Evolutionary conservation across 78 protist genomes (phyloP).

Genomic region (Tieghemostelium lacteum): DNA sequence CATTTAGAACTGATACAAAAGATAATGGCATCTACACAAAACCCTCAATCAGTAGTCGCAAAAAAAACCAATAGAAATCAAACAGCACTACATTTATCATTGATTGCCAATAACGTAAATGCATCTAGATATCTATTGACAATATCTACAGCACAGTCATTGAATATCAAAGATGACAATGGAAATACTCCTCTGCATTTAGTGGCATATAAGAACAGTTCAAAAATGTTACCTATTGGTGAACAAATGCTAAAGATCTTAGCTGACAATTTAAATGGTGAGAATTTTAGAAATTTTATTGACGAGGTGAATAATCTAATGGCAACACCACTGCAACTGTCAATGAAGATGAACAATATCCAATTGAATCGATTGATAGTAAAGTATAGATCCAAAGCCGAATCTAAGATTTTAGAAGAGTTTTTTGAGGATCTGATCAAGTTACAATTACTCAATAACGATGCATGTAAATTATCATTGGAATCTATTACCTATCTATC

Average conservation of each 20-base stretch:
- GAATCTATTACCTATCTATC: not conserved
- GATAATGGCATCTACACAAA: not conserved
- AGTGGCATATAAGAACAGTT: not conserved
- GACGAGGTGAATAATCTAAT: constrained; percentile 45
- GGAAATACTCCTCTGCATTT: constrained; percentile 57
- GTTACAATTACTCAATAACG: constrained; percentile 14
- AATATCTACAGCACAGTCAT: constrained; percentile 31
- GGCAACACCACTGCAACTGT: constrained; percentile 49
- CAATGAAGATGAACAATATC: constrained; percentile 25
- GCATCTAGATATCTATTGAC: constrained; percentile 18
- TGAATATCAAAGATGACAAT: constrained; percentile 13
- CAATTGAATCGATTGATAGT: constrained; percentile 20
- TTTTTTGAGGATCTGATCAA: not conserved
- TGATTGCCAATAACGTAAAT: not conserved
- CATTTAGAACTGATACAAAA: constrained; percentile 1
- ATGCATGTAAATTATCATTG: not conserved
- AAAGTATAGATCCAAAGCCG: constrained; percentile 28
- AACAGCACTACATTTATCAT: constrained; percentile 60
- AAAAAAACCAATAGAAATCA: not conserved
- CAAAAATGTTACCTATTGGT: constrained; percentile 16
- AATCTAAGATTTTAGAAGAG: constrained; percentile 26
- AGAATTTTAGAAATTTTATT: constrained; percentile 15
- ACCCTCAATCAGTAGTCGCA: not conserved
- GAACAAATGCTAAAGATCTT: not conserved
- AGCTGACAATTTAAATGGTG: constrained; percentile 10